A percentile compares a stretch with the other conserved stretches of the same genome.
phyloP scores from a whole-genome alignment of 371 early-diverging fungal species.

The Dipsacomyces acuminosporus region DNA sequence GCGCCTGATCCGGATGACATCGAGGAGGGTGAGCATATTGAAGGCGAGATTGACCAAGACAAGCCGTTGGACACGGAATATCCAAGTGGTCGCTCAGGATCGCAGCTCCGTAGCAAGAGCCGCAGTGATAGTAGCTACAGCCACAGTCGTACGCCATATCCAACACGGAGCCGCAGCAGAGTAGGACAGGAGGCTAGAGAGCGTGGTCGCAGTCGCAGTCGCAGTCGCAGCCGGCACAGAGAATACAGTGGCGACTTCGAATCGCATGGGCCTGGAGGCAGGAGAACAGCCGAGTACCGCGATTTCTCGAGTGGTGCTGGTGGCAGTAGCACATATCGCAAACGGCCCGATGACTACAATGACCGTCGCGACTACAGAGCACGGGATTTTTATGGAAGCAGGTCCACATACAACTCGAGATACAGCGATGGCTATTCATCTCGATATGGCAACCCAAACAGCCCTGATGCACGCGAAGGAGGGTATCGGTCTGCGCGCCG shows the following conservation, averaged over 20 bases:
- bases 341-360: constrained; percentile 17
- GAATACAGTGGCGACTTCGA: constrained; percentile 6
- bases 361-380: constrained; percentile 25
- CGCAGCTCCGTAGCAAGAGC: constrained; percentile 10
- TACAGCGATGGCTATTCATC: constrained; percentile 10
- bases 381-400: constrained; percentile 13
- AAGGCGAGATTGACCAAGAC: constrained; percentile 17
- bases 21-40: constrained; percentile 43
- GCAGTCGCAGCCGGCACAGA: constrained; percentile 15
- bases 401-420: constrained; percentile 11
- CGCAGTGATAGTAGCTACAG: constrained; percentile 4
- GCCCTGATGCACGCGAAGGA: constrained; percentile 21
- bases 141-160: not conserved
- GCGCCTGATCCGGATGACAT: constrained; percentile 30
- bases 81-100: not conserved
- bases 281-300: constrained; percentile 6
- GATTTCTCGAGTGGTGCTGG: constrained; percentile 3
- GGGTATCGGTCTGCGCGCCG: constrained; percentile 30
- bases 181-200: not conserved
- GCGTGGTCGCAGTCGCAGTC: constrained; percentile 10
- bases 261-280: constrained; percentile 7
- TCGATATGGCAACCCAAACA: constrained; percentile 18
- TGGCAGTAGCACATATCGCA: constrained; percentile 8
- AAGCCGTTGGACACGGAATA: not conserved
- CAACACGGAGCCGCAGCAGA: constrained; percentile 22